A percentile compares a stretch with the other conserved stretches of the same genome.
Conservation (phyloP, 768 basidiomycete genomes). For the Amylocystis lapponica region DNA sequence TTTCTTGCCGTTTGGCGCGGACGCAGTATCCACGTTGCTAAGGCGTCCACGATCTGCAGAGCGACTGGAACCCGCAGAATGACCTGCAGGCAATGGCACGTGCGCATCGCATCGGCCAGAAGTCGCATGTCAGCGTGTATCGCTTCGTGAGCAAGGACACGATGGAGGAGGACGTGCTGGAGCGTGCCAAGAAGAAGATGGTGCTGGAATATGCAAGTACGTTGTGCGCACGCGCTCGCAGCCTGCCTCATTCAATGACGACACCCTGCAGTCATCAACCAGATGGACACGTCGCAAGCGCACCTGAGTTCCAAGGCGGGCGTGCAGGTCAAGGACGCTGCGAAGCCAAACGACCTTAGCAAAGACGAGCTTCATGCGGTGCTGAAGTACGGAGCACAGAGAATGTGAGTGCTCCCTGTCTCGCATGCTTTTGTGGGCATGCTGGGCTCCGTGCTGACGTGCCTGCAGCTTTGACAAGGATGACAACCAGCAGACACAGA, state of each 20-base stretch:
- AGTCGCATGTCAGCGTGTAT: constrained; percentile 97
- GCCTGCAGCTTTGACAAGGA: constrained; percentile 89
- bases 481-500: constrained; percentile 85
- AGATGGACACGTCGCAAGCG: constrained; percentile 98
- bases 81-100: constrained; percentile 99
- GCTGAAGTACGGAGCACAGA: constrained; percentile 97
- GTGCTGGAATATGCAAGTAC: constrained; percentile 97
- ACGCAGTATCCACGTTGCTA: constrained; percentile 22
- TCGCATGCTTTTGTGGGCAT: neutral
- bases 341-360: constrained; percentile 79
- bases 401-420: constrained; percentile 56
- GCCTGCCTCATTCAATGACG: constrained; percentile 2
- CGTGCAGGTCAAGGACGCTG: constrained; percentile 53
- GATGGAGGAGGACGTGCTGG: constrained; percentile 98
- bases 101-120: constrained; percentile 98
- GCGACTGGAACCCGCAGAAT: constrained; percentile 98
- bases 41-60: constrained; percentile 45
- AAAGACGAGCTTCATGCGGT: constrained; percentile 97
- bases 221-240: constrained; percentile 29
- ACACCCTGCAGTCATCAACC: constrained; percentile 80
- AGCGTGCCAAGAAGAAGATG: constrained; percentile 99
- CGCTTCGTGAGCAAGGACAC: constrained; percentile 98
- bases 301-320: constrained; percentile 81
- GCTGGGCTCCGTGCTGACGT: neutral
- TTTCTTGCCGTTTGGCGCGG: neutral